Conservation (phyloP, 2,329 filamentous ascomycete genomes). For the Sclerotinia borealis region DNA sequence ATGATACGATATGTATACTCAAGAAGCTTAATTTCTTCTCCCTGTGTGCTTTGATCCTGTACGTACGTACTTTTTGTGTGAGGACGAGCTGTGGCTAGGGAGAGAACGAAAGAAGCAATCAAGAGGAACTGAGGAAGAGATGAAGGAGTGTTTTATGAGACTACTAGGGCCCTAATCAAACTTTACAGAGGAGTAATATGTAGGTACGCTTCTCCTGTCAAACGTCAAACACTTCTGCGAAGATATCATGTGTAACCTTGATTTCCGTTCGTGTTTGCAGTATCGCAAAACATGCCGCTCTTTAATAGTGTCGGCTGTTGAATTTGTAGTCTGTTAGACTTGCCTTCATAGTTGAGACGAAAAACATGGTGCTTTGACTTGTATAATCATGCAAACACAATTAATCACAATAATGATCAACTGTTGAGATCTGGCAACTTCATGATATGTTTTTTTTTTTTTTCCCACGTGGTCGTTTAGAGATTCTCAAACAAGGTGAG, state of each 20-base stretch:
- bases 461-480: not conserved
- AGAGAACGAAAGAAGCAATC: conserved; percentile 14
- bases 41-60: not conserved
- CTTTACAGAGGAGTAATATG: conserved; percentile 10
- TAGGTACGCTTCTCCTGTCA: conserved; percentile 17
- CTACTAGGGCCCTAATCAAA: conserved; percentile 6
- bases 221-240: conserved; percentile 23
- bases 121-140: conserved; percentile 16
- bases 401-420: not conserved
- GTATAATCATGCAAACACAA: not conserved
- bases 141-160: conserved; percentile 6
- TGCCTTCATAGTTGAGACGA: not conserved
- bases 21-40: not conserved
- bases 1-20: not conserved
- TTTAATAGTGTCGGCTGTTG: not conserved
- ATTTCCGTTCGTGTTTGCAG: not conserved
- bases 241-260: not conserved
- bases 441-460: not conserved
- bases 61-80: not conserved
- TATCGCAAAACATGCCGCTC: not conserved
- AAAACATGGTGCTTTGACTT: not conserved
- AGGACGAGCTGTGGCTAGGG: not conserved
- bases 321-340: not conserved
- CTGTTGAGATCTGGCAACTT: not conserved
- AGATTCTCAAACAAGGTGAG: conserved; percentile 28